Evolutionary conservation across 169 alveolate genomes (phyloP), one percentile per base, ranked within the genome.

Genomic region (Cryptosporidium tyzzeri): DNA sequence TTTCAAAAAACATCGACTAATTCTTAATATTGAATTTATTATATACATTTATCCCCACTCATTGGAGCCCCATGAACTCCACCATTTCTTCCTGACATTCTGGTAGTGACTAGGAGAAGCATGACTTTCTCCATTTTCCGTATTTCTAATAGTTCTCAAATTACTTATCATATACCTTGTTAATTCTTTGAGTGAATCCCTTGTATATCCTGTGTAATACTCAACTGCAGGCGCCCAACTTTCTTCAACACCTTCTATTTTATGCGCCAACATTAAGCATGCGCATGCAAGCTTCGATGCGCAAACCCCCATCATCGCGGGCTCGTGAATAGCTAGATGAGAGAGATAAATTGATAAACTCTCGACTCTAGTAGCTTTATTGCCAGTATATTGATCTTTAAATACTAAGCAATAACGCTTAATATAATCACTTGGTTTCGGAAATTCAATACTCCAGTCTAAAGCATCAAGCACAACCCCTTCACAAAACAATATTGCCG

Each of bases 41-140:
- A 23, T 70, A 44, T 70, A 70, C 3, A 51, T 31, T 80, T 80
- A 80, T 45, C 89, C 89, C 89, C 89, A 80, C 67, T 80, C 89
- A 80, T 80, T 80, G 18, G 89, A 80, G 44, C 89, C 89, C 89
- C 89, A 80, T 7, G 89, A 80, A 50, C 31, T 80, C 89, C 89
- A 80, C 89, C 89, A 80, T 44, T 80, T 80, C 50, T 65, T 80
- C 65, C 89, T 59, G 45, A 80, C 89, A 41, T 80, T 80, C 59
- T 80, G 89, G 31, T 80, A 80, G 51, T 80, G 89, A 41, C 89
- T 80, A 2, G 89, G 89, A n/a, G 89, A 80, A 39, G 89, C 89
- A 41, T 80, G 89, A 29, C 89, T 62, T 50, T 80, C 89, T 4
- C 89, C 89, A 41, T 80, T 80, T 48, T 80, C 89, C 35, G 89